Base-by-base conservation (phyloP, 2,329 filamentous ascomycete species). In the Pseudogymnoascus sp. region DNA sequence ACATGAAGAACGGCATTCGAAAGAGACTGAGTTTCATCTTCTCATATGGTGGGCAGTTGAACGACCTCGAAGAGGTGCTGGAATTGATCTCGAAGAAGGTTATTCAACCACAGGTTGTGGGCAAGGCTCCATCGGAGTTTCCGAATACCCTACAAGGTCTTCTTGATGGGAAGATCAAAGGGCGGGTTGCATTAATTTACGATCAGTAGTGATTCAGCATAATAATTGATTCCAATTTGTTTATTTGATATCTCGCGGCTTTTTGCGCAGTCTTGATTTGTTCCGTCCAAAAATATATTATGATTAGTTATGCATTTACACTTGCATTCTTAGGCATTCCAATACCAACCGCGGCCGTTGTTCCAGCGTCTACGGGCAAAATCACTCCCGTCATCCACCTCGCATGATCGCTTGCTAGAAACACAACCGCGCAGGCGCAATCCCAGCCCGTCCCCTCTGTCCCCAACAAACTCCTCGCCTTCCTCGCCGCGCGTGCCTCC, bases 401-500 rank as follows among this genome's bases (percentile, higher is more conserved):
- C 0, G 79, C 78, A 69, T 82, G 76, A 64, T 79, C 76, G 8
- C 78, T 76, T 4, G 79, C 80, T n/a, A 83, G 71, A 64, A 81
- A 83, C 0, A 77, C 72, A 0, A 82, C 78, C 1, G 79, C 79
- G 33, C 75, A 76, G 4, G 76, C 80, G 55, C 77, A 76, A 66
- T 83, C 81, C 80, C 80, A 82, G 0, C 75, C 80, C 63, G 74
- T 82, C 0, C 81, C 81, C 65, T 83, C 81, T 0, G 78, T 81
- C 21, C 77, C 77, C 78, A 83, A 81, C 0, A 80, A 80, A 0
- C 80, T 83, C 65, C 81, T 26, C 12, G 29, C 70, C 33, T 71
- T 76, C 14, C 78, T 68, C 1, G 73, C 71, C 21, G 73, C 73
- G 45, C 76, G 67, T 2, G 69, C 68, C 52, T 77, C 74, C 4